These are phyloP conservation scores for Leonotis leonurus DNA, from an alignment of 257 asterid genomes.

Conservation along the genomic window DNA sequence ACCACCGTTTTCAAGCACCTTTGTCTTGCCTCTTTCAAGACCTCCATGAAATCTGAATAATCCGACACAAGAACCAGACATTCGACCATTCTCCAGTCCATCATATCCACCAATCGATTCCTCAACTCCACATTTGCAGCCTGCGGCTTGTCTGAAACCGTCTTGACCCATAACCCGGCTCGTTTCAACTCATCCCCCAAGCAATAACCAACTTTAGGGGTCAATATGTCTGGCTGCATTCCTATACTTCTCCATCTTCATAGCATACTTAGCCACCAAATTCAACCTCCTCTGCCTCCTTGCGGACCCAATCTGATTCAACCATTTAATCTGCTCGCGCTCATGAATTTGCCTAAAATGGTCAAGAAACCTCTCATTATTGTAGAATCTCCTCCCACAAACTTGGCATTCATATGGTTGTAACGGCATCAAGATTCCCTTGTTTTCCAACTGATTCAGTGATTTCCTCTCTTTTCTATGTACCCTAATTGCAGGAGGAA, in stretches of 20 bases:
- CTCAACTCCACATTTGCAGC: constrained; percentile 74
- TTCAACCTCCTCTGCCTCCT: constrained; percentile 68
- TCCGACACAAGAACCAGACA: constrained; percentile 82
- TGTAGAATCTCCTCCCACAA: constrained; percentile 81
- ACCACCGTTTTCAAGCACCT: constrained; percentile 88
- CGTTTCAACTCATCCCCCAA: constrained; percentile 72
- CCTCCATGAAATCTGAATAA: constrained; percentile 65
- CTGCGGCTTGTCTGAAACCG: constrained; percentile 64
- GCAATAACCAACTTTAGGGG: constrained; percentile 70
- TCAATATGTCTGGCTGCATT: constrained; percentile 64
- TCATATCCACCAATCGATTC: constrained; percentile 66
- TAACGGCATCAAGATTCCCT: constrained; percentile 41
- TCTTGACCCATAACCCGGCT: constrained; percentile 77
- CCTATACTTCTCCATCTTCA: constrained; percentile 86
- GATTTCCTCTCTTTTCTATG: constrained; percentile 48
- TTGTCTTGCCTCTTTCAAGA: constrained; percentile 64
- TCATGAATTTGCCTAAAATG: constrained; percentile 87
- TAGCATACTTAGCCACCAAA: constrained; percentile 60
- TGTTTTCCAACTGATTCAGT: constrained; percentile 45
- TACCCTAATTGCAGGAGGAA: constrained; percentile 51
- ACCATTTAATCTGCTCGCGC: constrained; percentile 67
- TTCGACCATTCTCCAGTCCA: constrained; percentile 56
- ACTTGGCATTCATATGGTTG: constrained; percentile 68
- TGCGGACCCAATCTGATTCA: constrained; percentile 76
- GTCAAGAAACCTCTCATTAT: constrained; percentile 48